Base-by-base conservation (phyloP, 345 rosid species). In the Excoecaria cochinchinensis region DNA sequence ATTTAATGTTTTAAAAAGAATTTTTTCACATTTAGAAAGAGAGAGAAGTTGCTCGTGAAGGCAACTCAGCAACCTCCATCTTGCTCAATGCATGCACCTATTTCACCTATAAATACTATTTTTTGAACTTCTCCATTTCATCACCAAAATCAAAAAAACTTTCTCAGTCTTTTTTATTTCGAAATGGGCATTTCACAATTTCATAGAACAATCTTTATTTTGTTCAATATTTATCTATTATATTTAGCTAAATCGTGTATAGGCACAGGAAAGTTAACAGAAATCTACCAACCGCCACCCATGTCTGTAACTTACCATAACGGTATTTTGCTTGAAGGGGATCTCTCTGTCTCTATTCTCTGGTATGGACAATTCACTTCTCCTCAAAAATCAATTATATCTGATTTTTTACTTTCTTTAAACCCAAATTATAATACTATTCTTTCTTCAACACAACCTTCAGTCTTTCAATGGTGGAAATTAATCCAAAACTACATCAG, bases 351-450 rank as follows among this genome's bases (percentile, higher is more conserved):
- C 48, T 78, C 82, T 5, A 67, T 84, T 77, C 58, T 85, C 59
- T 82, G 86, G 85, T 86, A 82, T 25, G 81, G 87, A 6, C 40
- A 71, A 36, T 85, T 85, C 77, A 70, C 73, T 2, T 72, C 82
- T 25, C 46, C 78, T 63, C 80, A 79, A 62, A 85, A 79, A 72
- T 77, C 90, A 42, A 78, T 80, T 46, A 8, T 85, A 52, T 69
- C 69, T 4, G 82, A 81, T 59, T 85, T 87, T 67, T 21, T 83
- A 44, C 72, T 77, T n/a, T 78, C 84, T 21, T 72, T 86, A 3
- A 69, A 69, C 46, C 55, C 70, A 9, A 5, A 50, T 4, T 19
- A 13, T 17, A 38, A 22, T 16, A 58, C 60, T 17, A 31, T 44
- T 65, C 2, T 56, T 10, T 15, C 73, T 9, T 7, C 52, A 21